Percentiles rank a stretch among this genome's conserved stretches.
phyloP scores from a whole-genome alignment of 345 rosid genomes.

The Punica granatum region DNA sequence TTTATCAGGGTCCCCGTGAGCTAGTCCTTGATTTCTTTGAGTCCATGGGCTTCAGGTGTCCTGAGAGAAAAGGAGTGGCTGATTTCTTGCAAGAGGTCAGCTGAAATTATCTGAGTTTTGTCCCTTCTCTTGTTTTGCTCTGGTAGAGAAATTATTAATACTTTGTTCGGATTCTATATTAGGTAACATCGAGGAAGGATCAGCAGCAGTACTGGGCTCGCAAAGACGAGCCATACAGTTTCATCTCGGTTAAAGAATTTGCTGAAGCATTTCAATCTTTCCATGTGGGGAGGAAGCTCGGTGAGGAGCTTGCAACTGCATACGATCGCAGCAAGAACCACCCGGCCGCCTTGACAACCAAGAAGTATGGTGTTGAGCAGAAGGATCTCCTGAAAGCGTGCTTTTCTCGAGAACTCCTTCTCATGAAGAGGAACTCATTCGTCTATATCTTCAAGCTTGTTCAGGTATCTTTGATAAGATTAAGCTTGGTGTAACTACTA shows the following conservation, averaged over 20 bases:
- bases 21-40: slow-evolving; percentile 16
- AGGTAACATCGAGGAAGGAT: no score
- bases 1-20: slow-evolving; percentile 25
- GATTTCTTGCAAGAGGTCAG: slow-evolving; percentile 28
- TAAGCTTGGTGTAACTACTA: no score
- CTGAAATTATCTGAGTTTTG: no score
- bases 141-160: no score
- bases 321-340: slow-evolving; percentile 27
- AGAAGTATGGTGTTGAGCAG: slow-evolving; percentile 26
- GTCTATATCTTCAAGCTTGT: slow-evolving; percentile 30
- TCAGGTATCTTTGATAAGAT: slow-evolving; percentile 12
- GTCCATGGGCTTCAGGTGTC: slow-evolving; percentile 19
- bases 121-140: not conserved
- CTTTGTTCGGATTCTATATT: slow-evolving; percentile 2
- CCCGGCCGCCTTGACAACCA: slow-evolving; percentile 32
- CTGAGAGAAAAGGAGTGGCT: no score
- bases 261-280: slow-evolving; percentile 24
- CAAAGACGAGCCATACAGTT: slow-evolving; percentile 31
- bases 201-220: no score
- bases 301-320: slow-evolving; percentile 23
- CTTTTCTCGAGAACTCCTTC: slow-evolving; percentile 28
- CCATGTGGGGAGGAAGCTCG: no score
- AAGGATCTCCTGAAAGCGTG: slow-evolving; percentile 27
- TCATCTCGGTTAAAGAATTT: slow-evolving; percentile 27
- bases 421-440: slow-evolving; percentile 40